Base-by-base conservation (phyloP, 2,329 filamentous ascomycete species). In the Penicillium sp. region DNA sequence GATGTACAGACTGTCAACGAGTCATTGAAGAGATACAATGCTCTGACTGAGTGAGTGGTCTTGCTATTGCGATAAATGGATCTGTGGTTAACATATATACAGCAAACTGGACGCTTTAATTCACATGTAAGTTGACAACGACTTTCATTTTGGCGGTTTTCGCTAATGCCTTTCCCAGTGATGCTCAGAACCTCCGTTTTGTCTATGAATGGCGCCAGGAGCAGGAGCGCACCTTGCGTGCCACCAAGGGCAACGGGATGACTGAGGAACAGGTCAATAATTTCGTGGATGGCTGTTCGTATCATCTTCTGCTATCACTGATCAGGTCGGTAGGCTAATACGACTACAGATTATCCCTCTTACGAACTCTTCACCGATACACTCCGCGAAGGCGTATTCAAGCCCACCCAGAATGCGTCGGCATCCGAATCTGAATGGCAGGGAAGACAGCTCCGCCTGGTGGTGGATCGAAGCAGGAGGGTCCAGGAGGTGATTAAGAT, bases 121-220 rank as follows among this genome's bases (percentile, higher is more conserved):
- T 36, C 84, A 88, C 61, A 83, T 86, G 80, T 81, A 67, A 64
- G 78, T 66, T 21, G 18, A 5, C 17, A 12, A 30, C 1, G 3
- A 10, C 26, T 7, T 39, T 15, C 4, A 7, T 32, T 15, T 17
- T 32, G 15, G 30, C 40, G 17, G 27, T 24, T 42, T 7, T 13
- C 45, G 36, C 46, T 52, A 43, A 52, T 26, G 10, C 26, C 32
- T 24, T 21, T 13, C 12, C 40, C 39, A 80, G 77, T 49, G 86
- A 96, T 64, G 88, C 91, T 5, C 82, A 88, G 61, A 78, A 94
- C 59, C 79, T 84, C 4, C 77, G 79, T 44, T 92, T 85, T 66
- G 92, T 96, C 46, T 96, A 96, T 64, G 82, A 81, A 55, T 96
- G 92, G 92, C 84, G 91, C 12, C 76, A 86, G 61, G 80, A 96